Conservation (phyloP, 495 filamentous ascomycete genomes). For the Oleoguttula mirabilis region DNA sequence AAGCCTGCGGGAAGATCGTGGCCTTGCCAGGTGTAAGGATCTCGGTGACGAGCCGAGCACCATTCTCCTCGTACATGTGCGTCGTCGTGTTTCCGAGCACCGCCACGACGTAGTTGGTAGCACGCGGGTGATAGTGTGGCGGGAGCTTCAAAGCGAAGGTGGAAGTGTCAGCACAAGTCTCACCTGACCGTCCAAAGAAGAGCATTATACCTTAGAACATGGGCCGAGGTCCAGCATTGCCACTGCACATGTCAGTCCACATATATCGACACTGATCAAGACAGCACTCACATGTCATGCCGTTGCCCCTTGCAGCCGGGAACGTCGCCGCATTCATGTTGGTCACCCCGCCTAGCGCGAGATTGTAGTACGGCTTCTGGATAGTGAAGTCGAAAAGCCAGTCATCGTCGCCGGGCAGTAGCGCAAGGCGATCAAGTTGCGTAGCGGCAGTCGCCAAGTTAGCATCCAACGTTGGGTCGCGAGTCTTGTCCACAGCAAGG, state of each 20-base stretch:
- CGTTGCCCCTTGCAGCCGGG: conserved; percentile 27
- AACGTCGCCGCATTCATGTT: conserved; percentile 35
- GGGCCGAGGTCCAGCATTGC: conserved; percentile 34
- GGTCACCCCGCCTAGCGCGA: conserved; percentile 28
- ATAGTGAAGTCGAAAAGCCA: conserved; percentile 37
- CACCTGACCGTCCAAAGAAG: too few relatives aligned
- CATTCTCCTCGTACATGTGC: conserved; percentile 37
- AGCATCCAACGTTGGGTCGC: conserved; percentile 23
- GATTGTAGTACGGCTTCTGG: conserved; percentile 24
- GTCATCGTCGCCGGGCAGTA: conserved; percentile 30
- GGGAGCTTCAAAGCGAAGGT: too few relatives aligned
- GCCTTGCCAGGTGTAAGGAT: conserved; percentile 33
- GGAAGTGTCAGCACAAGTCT: too few relatives aligned
- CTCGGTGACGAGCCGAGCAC: conserved; percentile 22
- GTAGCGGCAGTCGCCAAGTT: conserved; percentile 26
- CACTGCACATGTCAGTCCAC: conserved; percentile 11
- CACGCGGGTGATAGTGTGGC: conserved; percentile 35
- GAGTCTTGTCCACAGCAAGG: conserved; percentile 25
- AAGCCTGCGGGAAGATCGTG: conserved; percentile 38
- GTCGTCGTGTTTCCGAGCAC: conserved; percentile 30
- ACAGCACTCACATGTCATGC: conserved; percentile 19
- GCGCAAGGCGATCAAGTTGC: conserved; percentile 29
- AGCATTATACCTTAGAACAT: too few relatives aligned
- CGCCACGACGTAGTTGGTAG: conserved; percentile 35
- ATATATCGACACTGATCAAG: not conserved